Conservation (phyloP, 768 basidiomycete species). For the Hemileccinum impolitum region DNA sequence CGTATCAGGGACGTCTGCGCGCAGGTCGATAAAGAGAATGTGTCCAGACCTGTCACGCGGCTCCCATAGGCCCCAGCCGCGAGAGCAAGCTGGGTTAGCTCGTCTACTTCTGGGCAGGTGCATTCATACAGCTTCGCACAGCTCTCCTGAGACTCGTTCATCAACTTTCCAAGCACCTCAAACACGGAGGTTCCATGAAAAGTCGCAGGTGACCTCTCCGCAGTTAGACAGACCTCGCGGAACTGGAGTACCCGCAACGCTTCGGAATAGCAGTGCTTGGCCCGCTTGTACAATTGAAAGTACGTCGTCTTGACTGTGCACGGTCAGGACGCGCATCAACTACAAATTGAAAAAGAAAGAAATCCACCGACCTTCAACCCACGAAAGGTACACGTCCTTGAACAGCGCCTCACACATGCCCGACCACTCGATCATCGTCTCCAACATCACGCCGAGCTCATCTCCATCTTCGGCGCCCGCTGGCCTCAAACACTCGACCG, state of each 20-base stretch:
- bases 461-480: conserved; percentile 31
- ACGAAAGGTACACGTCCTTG: conserved; percentile 66
- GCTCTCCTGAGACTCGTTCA: conserved; percentile 76
- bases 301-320: conserved; percentile 62
- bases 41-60: conserved; percentile 68
- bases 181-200: conserved; percentile 32
- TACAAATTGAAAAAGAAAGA: neutral
- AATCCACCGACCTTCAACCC: conserved; percentile 64
- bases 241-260: conserved; percentile 79
- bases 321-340: neutral
- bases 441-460: conserved; percentile 63
- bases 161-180: conserved; percentile 58
- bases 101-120: conserved; percentile 75
- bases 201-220: conserved; percentile 23
- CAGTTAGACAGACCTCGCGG: conserved; percentile 59
- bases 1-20: neutral
- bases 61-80: conserved; percentile 76
- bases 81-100: conserved; percentile 59
- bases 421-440: conserved; percentile 68
- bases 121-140: conserved; percentile 72
- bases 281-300: conserved; percentile 82
- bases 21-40: neutral
- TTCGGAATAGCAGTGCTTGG: conserved; percentile 79
- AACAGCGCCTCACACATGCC: conserved; percentile 56
- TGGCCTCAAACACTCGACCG: conserved; percentile 54